These are phyloP conservation scores for Diddensiella transvaalensis DNA, from an alignment of 805 yeast species.

Conservation along the genomic window DNA sequence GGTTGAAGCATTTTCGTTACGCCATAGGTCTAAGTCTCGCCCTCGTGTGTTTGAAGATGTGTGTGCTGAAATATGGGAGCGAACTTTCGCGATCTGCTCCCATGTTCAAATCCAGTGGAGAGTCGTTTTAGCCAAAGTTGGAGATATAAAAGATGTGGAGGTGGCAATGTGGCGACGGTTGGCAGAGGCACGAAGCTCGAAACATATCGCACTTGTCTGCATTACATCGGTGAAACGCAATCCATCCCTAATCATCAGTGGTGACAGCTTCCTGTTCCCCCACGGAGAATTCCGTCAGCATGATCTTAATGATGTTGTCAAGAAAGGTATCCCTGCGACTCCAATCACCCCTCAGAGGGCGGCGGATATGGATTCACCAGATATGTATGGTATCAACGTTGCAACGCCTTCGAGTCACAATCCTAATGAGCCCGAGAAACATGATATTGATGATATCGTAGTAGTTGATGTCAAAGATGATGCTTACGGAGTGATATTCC, in stretches of 20 bases:
- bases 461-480: slow-evolving; percentile 32
- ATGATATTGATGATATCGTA: slow-evolving; percentile 22
- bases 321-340: slow-evolving; percentile 9
- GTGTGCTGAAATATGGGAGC: slow-evolving; percentile 33
- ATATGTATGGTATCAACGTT: slow-evolving; percentile 22
- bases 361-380: slow-evolving; percentile 31
- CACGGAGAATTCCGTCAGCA: slow-evolving; percentile 4
- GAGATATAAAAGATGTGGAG: slow-evolving; percentile 34
- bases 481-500: slow-evolving; percentile 29
- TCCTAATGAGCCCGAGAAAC: slow-evolving; percentile 5
- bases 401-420: slow-evolving; percentile 20
- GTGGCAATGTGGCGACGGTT: slow-evolving; percentile 29
- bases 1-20: slow-evolving; percentile 49
- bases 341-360: slow-evolving; percentile 25
- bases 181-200: slow-evolving; percentile 14
- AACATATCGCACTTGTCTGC: slow-evolving; percentile 13
- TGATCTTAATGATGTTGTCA: not conserved
- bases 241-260: slow-evolving; percentile 18
- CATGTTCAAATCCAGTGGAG: slow-evolving; percentile 32
- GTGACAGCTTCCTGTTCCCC: slow-evolving; percentile 19
- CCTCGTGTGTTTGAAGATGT: slow-evolving; percentile 30
- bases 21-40: slow-evolving; percentile 15
- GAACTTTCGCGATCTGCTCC: slow-evolving; percentile 25
- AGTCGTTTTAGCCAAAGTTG: slow-evolving; percentile 35
- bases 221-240: slow-evolving; percentile 14